Conservation (phyloP, 2,329 filamentous ascomycete species). For the Penicillium sclerotiorum region DNA sequence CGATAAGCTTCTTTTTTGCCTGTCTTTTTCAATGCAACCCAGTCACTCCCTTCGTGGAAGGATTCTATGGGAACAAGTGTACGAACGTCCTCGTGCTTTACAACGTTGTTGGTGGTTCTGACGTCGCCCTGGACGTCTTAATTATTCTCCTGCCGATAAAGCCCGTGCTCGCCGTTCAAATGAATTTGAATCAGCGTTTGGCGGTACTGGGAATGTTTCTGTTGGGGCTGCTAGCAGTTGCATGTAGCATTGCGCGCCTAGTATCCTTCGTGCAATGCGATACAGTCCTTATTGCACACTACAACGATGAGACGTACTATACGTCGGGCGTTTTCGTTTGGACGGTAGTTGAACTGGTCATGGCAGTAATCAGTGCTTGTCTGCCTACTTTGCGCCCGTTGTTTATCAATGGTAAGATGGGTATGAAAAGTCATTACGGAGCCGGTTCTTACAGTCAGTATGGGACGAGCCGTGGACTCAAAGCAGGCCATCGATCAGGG, state of each 20-base stretch:
- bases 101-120: not conserved
- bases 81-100: not conserved
- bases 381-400: not conserved
- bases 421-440: too few species aligned
- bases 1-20: not conserved
- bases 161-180: not conserved
- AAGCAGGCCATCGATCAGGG: not conserved
- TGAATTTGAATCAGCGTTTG: not conserved
- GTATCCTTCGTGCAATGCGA: not conserved
- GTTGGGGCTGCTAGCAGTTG: not conserved
- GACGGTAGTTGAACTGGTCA: not conserved
- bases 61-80: not conserved
- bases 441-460: not conserved
- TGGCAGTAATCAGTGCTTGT: not conserved
- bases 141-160: not conserved
- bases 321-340: not conserved
- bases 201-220: not conserved
- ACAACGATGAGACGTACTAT: slow-evolving; percentile 1
- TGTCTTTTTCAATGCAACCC: not conserved
- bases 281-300: not conserved
- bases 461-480: not conserved
- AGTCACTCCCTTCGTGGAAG: not conserved
- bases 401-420: not conserved
- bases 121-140: not conserved
- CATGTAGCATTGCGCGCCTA: not conserved